Base-by-base conservation (phyloP, 441 rosid genomes). In the Mallotus repandus region DNA sequence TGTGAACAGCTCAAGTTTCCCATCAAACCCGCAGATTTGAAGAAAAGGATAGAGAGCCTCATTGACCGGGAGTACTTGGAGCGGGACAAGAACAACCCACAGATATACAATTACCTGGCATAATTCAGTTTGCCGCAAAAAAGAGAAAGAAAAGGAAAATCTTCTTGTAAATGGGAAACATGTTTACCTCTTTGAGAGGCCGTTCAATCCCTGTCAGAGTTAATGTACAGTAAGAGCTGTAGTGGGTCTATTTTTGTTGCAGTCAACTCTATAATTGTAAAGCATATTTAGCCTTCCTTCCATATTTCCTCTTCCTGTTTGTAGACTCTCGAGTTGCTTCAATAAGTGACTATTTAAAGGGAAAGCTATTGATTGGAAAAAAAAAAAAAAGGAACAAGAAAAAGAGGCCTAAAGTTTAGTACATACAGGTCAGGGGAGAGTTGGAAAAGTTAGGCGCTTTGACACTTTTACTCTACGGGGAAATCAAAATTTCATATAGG, bases 21-120 rank as follows among this genome's bases (percentile, higher is more conserved):
- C 0, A 89, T 96, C 72, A 96, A 96, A 81, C 98, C 98, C 0
- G 92, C 95, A 5, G 99, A 96, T 85, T 81, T 96, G 89, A 96
- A 96, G 97, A 96, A 96, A 81, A 89, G 99, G 77, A 93, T 96
- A n/a, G 99, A 93, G 77, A 93, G 98, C 82, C 88, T 96, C 45
- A 96, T 96, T 15, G 99, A 93, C 82, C 74, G 99, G 83, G 99
- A 96, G 81, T 96, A 96, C 89, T 86, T 96, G 79, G 98, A 93
- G 89, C 84, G 99, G 76, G 99, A 96, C 88, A 93, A 93, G 89
- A 96, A 73, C 91, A 96, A 96, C 77, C 96, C 98, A 21, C 99
- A 92, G 78, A 86, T 96, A 79, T 96, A 96, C 89, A 96, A 96
- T 76, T 96, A 96, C 88, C 83, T 93, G 74, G 99, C 99, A 16